phyloP scores from a whole-genome alignment of 441 rosid genomes.

The Flueggea neowawraea region DNA sequence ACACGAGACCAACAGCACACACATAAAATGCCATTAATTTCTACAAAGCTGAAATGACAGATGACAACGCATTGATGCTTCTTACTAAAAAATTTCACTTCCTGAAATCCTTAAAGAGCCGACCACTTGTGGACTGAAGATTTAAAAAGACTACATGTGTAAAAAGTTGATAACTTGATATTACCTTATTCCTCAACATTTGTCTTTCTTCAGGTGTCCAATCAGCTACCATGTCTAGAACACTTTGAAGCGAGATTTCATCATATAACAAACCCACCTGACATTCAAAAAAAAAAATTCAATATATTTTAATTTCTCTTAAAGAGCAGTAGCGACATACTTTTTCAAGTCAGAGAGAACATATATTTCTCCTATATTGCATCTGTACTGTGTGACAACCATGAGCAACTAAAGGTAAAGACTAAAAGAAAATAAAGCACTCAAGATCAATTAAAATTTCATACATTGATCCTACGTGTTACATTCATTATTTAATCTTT shows the following conservation, averaged over 20 bases:
- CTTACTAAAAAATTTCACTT: neutral
- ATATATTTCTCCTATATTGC: neutral
- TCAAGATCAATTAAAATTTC: too few species aligned
- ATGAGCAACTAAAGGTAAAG: too few species aligned
- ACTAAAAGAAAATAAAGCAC: too few species aligned
- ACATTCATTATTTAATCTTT: neutral
- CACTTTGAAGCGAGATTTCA: conserved; percentile 73
- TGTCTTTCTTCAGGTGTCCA: conserved; percentile 95
- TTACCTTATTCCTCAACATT: conserved; percentile 90
- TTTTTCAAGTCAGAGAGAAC: neutral
- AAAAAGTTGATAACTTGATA: neutral
- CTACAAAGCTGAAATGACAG: neutral
- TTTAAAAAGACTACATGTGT: neutral
- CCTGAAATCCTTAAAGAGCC: neutral
- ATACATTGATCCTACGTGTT: neutral
- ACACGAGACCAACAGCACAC: neutral
- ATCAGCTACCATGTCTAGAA: conserved; percentile 80
- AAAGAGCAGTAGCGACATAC: neutral
- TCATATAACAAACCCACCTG: conserved; percentile 96
- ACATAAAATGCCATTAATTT: neutral
- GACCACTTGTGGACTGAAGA: too few species aligned
- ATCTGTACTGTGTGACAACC: too few species aligned
- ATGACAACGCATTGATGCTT: neutral
- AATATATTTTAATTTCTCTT: conserved; percentile 10
- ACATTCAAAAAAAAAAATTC: conserved; percentile 16